Evolutionary conservation across 2,329 filamentous ascomycete species (phyloP).

Genomic region (Grosmannia huntii): DNA sequence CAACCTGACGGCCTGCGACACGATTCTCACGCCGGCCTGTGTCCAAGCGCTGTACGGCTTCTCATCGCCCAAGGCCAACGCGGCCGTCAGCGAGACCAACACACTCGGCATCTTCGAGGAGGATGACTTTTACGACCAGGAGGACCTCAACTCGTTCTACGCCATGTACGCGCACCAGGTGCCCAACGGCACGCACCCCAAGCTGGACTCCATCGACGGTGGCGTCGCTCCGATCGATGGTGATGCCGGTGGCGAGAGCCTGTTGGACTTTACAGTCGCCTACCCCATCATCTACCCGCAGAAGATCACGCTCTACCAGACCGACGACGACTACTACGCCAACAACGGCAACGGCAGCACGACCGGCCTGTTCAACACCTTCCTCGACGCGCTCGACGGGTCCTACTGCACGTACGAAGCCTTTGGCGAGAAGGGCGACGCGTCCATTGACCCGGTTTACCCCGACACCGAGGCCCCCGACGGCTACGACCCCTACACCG

Average conservation of each 20-base stretch:
- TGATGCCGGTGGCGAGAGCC: constrained; percentile 19
- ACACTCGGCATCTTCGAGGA: constrained; percentile 14
- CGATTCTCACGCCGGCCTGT: constrained; percentile 42
- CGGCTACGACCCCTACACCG: constrained; percentile 23
- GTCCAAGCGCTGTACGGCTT: constrained; percentile 27
- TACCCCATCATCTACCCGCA: constrained; percentile 38
- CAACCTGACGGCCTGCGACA: constrained; percentile 28
- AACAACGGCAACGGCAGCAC: not conserved
- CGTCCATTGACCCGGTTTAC: constrained; percentile 31
- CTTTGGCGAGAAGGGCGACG: constrained; percentile 32
- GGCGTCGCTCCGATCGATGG: constrained; percentile 31
- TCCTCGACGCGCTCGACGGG: constrained; percentile 34
- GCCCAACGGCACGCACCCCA: constrained; percentile 31
- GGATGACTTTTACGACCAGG: constrained; percentile 12
- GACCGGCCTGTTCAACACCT: constrained; percentile 17
- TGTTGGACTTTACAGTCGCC: constrained; percentile 32
- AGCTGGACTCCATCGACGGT: constrained; percentile 32
- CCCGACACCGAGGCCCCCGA: constrained; percentile 30
- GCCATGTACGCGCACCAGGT: constrained; percentile 10
- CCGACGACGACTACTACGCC: constrained; percentile 13
- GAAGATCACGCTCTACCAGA: constrained; percentile 19
- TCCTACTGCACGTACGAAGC: constrained; percentile 34
- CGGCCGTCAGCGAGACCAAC: not conserved
- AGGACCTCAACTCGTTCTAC: constrained; percentile 13
- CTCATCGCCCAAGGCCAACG: constrained; percentile 2